Evolutionary conservation across 495 filamentous ascomycete species (phyloP).

Genomic region (Penicillium taxi): DNA sequence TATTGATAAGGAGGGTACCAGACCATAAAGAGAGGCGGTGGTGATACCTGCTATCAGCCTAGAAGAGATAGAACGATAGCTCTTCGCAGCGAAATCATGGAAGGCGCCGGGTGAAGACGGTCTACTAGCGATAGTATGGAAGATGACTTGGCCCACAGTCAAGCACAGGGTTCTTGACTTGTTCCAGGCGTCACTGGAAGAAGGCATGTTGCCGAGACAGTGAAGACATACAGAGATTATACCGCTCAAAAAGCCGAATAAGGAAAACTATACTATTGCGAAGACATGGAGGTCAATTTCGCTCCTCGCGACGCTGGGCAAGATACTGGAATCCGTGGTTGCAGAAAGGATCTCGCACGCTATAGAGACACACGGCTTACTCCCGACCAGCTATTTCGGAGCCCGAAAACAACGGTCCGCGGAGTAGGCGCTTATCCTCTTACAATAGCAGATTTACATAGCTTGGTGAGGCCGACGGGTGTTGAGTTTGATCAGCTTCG

Average conservation of each 20-base stretch:
- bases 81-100: slow-evolving; percentile 13
- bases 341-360: slow-evolving; percentile 19
- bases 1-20: slow-evolving; percentile 15
- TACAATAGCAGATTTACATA: slow-evolving; percentile 22
- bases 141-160: slow-evolving; percentile 22
- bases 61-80: slow-evolving; percentile 16
- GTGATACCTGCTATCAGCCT: slow-evolving; percentile 14
- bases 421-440: slow-evolving; percentile 18
- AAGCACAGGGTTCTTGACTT: slow-evolving; percentile 19
- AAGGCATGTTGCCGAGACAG: slow-evolving; percentile 7
- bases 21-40: slow-evolving; percentile 14
- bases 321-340: slow-evolving; percentile 25
- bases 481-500: slow-evolving; percentile 30
- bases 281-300: slow-evolving; percentile 25
- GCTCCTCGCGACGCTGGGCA: slow-evolving; percentile 23
- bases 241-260: slow-evolving; percentile 18
- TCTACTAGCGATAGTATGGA: slow-evolving; percentile 20
- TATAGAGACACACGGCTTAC: slow-evolving; percentile 13
- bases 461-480: slow-evolving; percentile 14
- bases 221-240: slow-evolving; percentile 15
- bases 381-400: slow-evolving; percentile 6
- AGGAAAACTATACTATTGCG: slow-evolving; percentile 15
- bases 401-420: slow-evolving; percentile 5
- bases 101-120: slow-evolving; percentile 19
- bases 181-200: slow-evolving; percentile 12